Evolutionary conservation across 805 yeast genomes (phyloP).

Genomic region (Allodekkera sacchari): DNA sequence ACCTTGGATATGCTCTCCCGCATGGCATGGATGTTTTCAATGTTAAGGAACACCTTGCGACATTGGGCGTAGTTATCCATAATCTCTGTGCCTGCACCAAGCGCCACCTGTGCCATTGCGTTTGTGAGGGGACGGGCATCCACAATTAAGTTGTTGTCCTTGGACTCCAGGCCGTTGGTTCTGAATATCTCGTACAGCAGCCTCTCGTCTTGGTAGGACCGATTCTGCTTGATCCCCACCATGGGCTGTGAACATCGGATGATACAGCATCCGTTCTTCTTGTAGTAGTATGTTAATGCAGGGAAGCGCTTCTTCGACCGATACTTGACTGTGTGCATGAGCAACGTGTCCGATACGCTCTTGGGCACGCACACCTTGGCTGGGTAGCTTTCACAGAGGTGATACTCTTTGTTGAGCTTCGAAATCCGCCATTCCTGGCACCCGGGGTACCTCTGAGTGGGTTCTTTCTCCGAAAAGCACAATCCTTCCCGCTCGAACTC

Average conservation of each 20-base stretch:
- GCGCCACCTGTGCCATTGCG: conserved; percentile 92
- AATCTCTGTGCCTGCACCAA: conserved; percentile 97
- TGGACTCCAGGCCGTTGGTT: conserved; percentile 35
- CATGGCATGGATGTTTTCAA: conserved; percentile 94
- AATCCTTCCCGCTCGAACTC: conserved; percentile 71
- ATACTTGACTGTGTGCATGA: conserved; percentile 76
- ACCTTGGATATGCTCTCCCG: conserved; percentile 70
- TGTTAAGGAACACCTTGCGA: conserved; percentile 67
- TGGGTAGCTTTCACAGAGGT: conserved; percentile 74
- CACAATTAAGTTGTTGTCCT: conserved; percentile 52
- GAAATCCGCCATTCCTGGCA: conserved; percentile 59
- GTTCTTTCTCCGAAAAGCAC: conserved; percentile 20
- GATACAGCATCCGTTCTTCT: conserved; percentile 64
- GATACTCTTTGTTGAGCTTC: conserved; percentile 51
- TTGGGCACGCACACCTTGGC: conserved; percentile 57
- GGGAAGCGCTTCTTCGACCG: conserved; percentile 85
- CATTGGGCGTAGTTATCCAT: conserved; percentile 73
- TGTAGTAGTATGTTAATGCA: conserved; percentile 66
- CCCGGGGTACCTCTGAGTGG: conserved; percentile 5
- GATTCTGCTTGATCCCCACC: conserved; percentile 78
- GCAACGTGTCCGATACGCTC: conserved; percentile 71
- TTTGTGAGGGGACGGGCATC: conserved; percentile 92
- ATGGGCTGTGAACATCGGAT: conserved; percentile 90
- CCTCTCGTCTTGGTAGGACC: conserved; percentile 89
- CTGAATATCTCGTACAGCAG: conserved; percentile 66